These are phyloP conservation scores for Tricholoma sp. DNA, from an alignment of 768 basidiomycete genomes.

Conservation along the genomic window DNA sequence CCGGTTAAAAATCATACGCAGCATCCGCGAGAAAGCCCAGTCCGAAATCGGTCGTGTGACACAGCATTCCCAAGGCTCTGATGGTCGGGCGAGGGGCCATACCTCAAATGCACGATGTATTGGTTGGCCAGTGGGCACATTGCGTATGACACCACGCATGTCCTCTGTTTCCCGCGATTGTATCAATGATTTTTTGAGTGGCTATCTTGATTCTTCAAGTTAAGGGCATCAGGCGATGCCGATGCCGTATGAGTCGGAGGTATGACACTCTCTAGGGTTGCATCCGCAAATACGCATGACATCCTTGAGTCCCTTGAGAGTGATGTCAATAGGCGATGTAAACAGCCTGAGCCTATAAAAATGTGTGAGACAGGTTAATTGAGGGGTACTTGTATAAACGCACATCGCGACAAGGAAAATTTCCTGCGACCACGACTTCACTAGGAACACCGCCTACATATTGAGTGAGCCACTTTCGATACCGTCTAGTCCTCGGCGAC, in stretches of 20 bases:
- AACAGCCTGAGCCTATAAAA: neutral
- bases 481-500: neutral
- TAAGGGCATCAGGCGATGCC: neutral
- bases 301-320: neutral
- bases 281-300: neutral
- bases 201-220: too few species aligned
- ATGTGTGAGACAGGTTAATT: neutral
- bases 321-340: neutral
- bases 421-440: neutral
- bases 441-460: neutral
- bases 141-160: neutral
- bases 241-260: too few species aligned
- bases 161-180: neutral
- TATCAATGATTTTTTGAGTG: neutral
- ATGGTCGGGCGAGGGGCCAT: neutral
- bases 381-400: neutral
- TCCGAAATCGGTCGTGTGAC: neutral
- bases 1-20: neutral
- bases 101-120: neutral
- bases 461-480: neutral
- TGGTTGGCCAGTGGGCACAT: neutral
- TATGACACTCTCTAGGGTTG: neutral
- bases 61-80: neutral
- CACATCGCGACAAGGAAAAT: neutral
- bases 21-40: neutral